Evolutionary conservation across 2,329 filamentous ascomycete species (phyloP).

Genomic region (Arachnomyces sp.): DNA sequence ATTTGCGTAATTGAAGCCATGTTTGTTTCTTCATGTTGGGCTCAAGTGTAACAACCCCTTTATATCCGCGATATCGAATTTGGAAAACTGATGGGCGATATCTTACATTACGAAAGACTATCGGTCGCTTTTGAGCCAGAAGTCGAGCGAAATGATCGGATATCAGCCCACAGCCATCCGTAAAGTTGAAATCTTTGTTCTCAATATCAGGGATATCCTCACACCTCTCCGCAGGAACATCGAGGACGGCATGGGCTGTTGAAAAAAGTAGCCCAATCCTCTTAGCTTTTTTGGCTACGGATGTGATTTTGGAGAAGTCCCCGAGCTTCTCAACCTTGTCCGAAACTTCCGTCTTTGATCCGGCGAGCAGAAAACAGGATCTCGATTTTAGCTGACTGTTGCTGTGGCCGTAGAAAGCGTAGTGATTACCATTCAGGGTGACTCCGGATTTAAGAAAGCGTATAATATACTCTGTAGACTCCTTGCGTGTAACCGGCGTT

Average conservation of each 20-base stretch:
- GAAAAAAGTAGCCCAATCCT: constrained; percentile 37
- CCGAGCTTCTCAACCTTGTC: too few species aligned
- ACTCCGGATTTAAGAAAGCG: too few species aligned
- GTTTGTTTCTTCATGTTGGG: constrained; percentile 22
- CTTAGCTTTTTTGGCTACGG: constrained; percentile 37
- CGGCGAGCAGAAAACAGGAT: too few species aligned
- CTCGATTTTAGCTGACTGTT: too few species aligned
- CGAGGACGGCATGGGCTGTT: constrained; percentile 24
- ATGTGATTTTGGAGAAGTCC: constrained; percentile 36
- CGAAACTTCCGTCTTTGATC: too few species aligned
- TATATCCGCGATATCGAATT: constrained; percentile 37
- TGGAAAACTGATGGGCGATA: constrained; percentile 37
- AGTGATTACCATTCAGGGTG: too few species aligned
- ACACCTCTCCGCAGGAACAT: constrained; percentile 25
- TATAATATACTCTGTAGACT: too few species aligned
- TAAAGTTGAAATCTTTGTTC: constrained; percentile 32
- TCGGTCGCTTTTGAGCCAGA: constrained; percentile 25
- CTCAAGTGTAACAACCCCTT: constrained; percentile 35
- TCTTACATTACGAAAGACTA: constrained; percentile 27
- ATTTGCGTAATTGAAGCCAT: constrained; percentile 25
- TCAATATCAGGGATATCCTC: constrained; percentile 34
- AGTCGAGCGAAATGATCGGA: constrained; percentile 24
- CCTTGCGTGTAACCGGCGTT: too few species aligned
- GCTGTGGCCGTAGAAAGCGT: too few species aligned
- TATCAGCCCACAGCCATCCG: constrained; percentile 36